Base-by-base conservation (phyloP, 495 filamentous ascomycete species). In the Collariella sp. region DNA sequence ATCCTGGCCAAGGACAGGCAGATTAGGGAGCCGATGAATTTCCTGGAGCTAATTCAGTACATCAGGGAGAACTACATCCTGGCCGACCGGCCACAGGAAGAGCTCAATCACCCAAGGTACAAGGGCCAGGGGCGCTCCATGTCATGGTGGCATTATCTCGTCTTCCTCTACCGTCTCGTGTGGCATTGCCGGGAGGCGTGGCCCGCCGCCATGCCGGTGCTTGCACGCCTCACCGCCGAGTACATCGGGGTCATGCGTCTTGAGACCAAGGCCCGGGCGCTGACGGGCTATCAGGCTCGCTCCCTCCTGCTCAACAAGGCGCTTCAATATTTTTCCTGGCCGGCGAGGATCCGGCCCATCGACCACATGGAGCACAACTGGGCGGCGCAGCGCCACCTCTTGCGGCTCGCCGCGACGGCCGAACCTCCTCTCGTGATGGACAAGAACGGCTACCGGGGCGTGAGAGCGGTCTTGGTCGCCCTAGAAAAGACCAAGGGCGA, bases 351-450 rank as follows among this genome's bases (percentile, higher is more conserved):
- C 7, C 53, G 58, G 19, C 68, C 72, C 3, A 15, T 72, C 5
- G 31, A 34, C 7, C 61, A 67, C 51, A 66, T 66, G 61, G 57
- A 58, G 34, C 69, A 68, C 65, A 72, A 72, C 46, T 77, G 75
- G 75, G 64, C 70, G 20, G 73, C 73, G 1, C 75, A 77, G 33
- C 70, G 61, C 33, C 45, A 66, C 16, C 63, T 77, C 10, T 48
- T 77, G 24, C 56, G 53, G 5, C 58, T 73, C 51, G 71, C 72
- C 2, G 60, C 68, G 10, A 60, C 51, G 12, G 24, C 71, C 16
- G 56, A 70, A 5, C 70, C 58, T 2, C 66, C 63, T 5, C 48
- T 77, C 3, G 55, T 70, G 20, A 66, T 76, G 31, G 62, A 64
- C 42, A 53, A 62, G 43, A 49, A 56, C 2, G 64, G 70, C 47